Base-by-base conservation (phyloP, 2,329 filamentous ascomycete genomes). In the Curvularia hawaiiensis region DNA sequence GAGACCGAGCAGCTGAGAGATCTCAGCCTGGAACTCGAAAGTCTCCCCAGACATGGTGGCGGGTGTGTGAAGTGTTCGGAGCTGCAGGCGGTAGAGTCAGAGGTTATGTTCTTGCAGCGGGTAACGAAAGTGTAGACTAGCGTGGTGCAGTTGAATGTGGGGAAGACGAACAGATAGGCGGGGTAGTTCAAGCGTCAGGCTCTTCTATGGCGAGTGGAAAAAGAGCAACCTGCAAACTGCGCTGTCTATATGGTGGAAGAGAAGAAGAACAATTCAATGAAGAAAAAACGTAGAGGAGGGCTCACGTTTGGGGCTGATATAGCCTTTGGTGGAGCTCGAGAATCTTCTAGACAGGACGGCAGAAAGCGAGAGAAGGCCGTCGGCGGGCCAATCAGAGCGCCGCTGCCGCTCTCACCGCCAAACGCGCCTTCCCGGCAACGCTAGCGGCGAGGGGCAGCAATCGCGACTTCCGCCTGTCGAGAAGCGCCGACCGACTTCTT, bases 21-120 rank as follows among this genome's bases (percentile, higher is more conserved):
- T 99, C 91, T 99, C 95, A 90, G 95, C 95, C 90, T 99, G 95
- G 86, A 98, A 99, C 90, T 98, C 94, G 85, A 99, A 99, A 72
- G 93, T 97, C 86, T 98, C 93, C 69, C 79, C 74, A 81, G 92
- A 82, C 91, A 96, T 97, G 79, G 79, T 90, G 68, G 65, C 62
- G 63, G 61, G 53, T 61, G 55, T 65, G 59, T 60, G 62, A 49
- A 35, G 58, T 62, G 59, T 57, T 54, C 45, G 56, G 60, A 52
- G 60, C 63, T 68, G 56, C 12, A 49, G 44, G 30, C 35, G n/a
- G 30, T 38, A 38, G 50, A 45, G 61, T 61, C 54, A 65, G 60
- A 57, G 26, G 7, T 14, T 16, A 44, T 44, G 49, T 24, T 55
- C 51, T 41, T 52, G 43, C 50, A 45, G 30, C 20, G 45, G n/a